Percentiles rank a stretch among this genome's conserved stretches.
These are phyloP conservation scores for Galium porrigens DNA, from an alignment of 305 asterid species.

Conservation along the genomic window DNA sequence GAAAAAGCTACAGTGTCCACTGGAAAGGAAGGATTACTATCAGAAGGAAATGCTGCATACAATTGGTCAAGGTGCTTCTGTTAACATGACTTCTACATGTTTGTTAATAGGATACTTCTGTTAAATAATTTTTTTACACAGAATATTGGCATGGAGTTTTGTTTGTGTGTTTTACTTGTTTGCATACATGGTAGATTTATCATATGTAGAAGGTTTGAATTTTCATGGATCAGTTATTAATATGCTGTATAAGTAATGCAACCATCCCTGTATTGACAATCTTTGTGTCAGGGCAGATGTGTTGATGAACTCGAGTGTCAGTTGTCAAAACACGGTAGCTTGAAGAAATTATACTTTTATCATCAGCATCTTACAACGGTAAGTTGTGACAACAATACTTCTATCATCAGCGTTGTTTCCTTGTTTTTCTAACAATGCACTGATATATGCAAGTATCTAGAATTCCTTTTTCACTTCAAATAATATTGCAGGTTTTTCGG, in stretches of 20 bases:
- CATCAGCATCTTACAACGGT: conserved; percentile 95
- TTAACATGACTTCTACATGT: conserved; percentile 2
- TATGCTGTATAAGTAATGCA: neutral
- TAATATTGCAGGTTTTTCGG: conserved; percentile 57
- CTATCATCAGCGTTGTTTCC: neutral
- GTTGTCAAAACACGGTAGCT: conserved; percentile 76
- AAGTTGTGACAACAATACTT: conserved; percentile 22
- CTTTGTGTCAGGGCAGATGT: conserved; percentile 48
- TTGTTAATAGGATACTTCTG: neutral
- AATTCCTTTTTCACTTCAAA: conserved; percentile 23
- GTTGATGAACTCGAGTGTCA: conserved; percentile 93
- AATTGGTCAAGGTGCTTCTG: conserved; percentile 87
- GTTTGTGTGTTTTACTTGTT: neutral
- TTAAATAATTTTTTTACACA: neutral
- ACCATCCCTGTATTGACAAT: conserved; percentile 14
- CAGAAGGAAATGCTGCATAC: conserved; percentile 96
- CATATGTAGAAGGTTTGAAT: neutral
- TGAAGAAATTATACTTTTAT: conserved; percentile 91
- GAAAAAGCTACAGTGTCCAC: conserved; percentile 99
- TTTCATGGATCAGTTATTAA: neutral
- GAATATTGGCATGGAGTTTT: neutral
- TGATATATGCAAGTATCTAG: neutral
- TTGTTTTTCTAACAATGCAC: neutral
- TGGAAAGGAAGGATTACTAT: conserved; percentile 90
- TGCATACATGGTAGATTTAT: neutral